phyloP scores from a whole-genome alignment of 805 yeast genomes.

The Candida incommunis region DNA sequence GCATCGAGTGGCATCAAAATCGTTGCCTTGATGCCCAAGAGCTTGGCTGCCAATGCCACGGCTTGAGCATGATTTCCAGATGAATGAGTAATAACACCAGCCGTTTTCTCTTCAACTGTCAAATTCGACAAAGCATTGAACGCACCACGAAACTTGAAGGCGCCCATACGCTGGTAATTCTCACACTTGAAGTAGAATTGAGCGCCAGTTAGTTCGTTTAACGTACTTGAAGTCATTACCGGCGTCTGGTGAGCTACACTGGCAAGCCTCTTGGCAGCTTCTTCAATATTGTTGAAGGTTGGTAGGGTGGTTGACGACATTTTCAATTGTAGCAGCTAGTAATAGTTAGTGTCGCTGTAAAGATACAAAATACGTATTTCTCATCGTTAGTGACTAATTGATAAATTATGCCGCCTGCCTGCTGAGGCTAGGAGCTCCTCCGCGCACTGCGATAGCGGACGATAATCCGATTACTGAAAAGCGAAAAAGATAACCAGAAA shows the following conservation, averaged over 20 bases:
- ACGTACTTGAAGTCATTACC: background rate
- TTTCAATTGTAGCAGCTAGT: too few relatives aligned
- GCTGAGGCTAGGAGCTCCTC: too few relatives aligned
- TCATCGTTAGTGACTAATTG: too few relatives aligned
- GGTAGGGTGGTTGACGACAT: too few relatives aligned
- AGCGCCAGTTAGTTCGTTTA: background rate
- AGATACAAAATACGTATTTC: too few relatives aligned
- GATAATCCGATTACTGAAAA: too few relatives aligned
- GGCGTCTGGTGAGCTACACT: background rate
- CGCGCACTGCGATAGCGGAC: too few relatives aligned
- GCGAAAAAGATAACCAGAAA: too few relatives aligned
- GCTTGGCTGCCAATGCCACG: conserved; percentile 33
- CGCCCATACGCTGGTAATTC: conserved; percentile 86
- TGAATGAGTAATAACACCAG: conserved; percentile 38
- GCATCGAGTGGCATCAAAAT: conserved; percentile 44
- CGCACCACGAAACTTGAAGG: conserved; percentile 42
- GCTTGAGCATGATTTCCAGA: conserved; percentile 44
- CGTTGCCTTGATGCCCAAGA: conserved; percentile 30
- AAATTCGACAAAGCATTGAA: conserved; percentile 34
- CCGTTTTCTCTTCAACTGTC: conserved; percentile 23
- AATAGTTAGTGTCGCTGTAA: too few relatives aligned
- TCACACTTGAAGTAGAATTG: conserved; percentile 57
- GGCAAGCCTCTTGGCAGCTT: background rate
- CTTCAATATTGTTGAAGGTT: background rate
- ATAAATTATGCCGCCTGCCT: too few relatives aligned